Evolutionary conservation across 345 rosid genomes (phyloP), one percentile per base, ranked within the genome.

Genomic region (Populus euphratica): DNA sequence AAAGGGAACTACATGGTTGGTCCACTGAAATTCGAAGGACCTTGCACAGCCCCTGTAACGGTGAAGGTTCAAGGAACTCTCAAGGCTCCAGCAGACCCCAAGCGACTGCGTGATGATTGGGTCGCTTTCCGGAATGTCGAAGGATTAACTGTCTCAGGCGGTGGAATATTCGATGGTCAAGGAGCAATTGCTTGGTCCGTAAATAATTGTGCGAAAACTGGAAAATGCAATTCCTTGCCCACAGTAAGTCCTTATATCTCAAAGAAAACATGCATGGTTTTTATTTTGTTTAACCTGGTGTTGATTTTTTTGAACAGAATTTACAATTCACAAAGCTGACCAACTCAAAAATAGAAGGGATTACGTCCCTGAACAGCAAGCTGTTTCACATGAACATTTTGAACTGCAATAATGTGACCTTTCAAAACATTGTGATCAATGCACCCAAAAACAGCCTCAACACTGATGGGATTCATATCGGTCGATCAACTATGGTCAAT

Each of bases 381-480:
- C 72, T 73, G 6, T 87, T 87, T 78, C 92, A 87, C 76, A 43
- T 86, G 3, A 86, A 81, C 71, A 61, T 90, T n/a, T 33, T 83
- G 7, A 36, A 73, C 7, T 81, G 86, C 81, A 79, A 82, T 36
- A 90, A 91, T 82, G 0, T 90, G 17, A 84, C 86, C 16, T 73
- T 87, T 14, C 61, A 77, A 7, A 17, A 68, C 20, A 73, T 87
- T 50, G 73, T 35, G 6, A 71, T 85, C 27, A 56, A 67, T 0
- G 90, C 93, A 5, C 93, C 91, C 0, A 68, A 50, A 0, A 76
- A 72, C 23, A 91, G 92, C 87, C 78, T 75, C 6, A 89, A 88
- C 83, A 91, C 92, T 0, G 88, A 88, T 27, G 92, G 92, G 74
- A 88, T 89, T 71, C 92, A 88, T 82, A 72, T 88, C 3, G 90